These are phyloP conservation scores for Pleurotus platypus DNA, from an alignment of 768 basidiomycete species.

Conservation along the genomic window DNA sequence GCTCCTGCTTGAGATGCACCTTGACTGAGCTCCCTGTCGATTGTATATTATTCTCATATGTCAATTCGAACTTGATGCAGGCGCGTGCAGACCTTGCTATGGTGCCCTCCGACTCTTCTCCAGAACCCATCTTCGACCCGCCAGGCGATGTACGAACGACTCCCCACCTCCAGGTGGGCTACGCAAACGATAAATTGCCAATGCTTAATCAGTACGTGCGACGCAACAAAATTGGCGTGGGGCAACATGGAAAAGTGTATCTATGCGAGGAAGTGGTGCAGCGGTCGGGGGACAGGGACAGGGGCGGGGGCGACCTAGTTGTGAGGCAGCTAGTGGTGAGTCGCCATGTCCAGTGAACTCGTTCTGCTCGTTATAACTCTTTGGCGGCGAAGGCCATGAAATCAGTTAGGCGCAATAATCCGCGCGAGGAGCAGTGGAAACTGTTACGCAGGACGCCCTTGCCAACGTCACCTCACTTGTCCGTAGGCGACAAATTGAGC, in stretches of 20 bases:
- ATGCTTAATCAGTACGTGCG: conserved; percentile 88
- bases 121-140: conserved; percentile 28
- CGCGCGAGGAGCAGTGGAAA: conserved; percentile 49
- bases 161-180: conserved; percentile 28
- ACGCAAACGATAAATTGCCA: conserved; percentile 34
- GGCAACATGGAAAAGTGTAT: conserved; percentile 90
- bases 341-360: conserved; percentile 8
- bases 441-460: conserved; percentile 33
- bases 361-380: neutral
- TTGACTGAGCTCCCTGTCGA: conserved; percentile 12
- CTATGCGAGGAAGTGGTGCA: conserved; percentile 37
- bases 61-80: conserved; percentile 19
- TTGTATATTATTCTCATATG: conserved; percentile 20
- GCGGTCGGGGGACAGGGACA: conserved; percentile 5
- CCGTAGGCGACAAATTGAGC: conserved; percentile 64
- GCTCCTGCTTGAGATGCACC: conserved; percentile 13
- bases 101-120: conserved; percentile 17
- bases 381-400: conserved; percentile 64
- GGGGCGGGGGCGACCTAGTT: neutral
- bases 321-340: conserved; percentile 39
- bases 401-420: conserved; percentile 68
- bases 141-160: conserved; percentile 48
- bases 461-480: conserved; percentile 45
- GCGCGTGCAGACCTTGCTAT: conserved; percentile 17
- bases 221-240: conserved; percentile 72